Evolutionary conservation across 257 asterid genomes (phyloP), one percentile per base, ranked within the genome.

Genomic region (Ajuga chamaepitys): DNA sequence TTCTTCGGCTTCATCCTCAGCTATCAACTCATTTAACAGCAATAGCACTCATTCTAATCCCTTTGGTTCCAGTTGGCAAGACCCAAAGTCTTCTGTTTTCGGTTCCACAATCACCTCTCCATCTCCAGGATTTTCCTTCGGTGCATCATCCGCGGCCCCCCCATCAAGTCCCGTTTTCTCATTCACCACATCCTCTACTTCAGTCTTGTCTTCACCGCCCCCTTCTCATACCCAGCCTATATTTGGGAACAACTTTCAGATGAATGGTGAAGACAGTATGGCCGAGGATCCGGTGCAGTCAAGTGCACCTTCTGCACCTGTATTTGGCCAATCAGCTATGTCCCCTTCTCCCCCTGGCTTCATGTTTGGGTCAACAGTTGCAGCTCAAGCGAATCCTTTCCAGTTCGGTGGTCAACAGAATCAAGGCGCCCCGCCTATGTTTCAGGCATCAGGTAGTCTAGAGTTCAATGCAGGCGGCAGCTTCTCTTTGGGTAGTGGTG

Each of bases 241-340:
- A 25, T 79, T 81, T 71, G 80, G 82, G 44, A 88, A 84, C 64
- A 70, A 62, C 69, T 79, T 66, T 68, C 95, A 76, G 48, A 88
- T 84, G 94, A 77, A 40, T 64, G 76, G 75, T 8, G 95, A 88
- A 74, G 95, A 84, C 81, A 86, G 90, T 80, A 89, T 89, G 95
- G 95, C 90, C 0, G 96, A 86, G 81, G 97, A 89, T 81, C 75
- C 83, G 3, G 76, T 85, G 75, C 95, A 78, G 70, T 74, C 90
- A 17, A 55, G 83, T 14, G 54, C 72, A 62, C 74, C 76, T 9
- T 28, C 71, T 28, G 54, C 22, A 16, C 61, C 83, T 66, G 48
- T 42, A 21, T 87, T 83, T 38, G 82, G 87, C 57, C 95, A 86
- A 73, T 68, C 74, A 64, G 42, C 80, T 1, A 70, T 67, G 42